These are phyloP conservation scores for Debaryomyces udenii DNA, from an alignment of 1,139 yeast genomes.

Conservation along the genomic window DNA sequence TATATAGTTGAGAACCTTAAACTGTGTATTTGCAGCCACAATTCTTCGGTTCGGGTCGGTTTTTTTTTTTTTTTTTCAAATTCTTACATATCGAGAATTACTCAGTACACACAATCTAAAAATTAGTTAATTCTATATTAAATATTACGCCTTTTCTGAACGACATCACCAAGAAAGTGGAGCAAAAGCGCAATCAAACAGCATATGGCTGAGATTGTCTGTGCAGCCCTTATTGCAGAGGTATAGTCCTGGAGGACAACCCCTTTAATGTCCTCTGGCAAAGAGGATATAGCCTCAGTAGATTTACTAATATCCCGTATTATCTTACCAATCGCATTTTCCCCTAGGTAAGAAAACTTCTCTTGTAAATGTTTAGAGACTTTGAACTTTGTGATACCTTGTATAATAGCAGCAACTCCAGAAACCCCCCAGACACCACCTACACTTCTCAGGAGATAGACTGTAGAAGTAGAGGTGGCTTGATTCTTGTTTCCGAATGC, in stretches of 20 bases:
- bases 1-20: neutral
- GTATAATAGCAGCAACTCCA: slow-evolving; percentile 34
- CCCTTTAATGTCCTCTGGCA: slow-evolving; percentile 17
- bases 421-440: slow-evolving; percentile 49
- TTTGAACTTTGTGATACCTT: slow-evolving; percentile 18
- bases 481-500: slow-evolving; percentile 33
- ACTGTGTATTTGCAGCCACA: neutral
- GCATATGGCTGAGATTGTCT: slow-evolving; percentile 21
- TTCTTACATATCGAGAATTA: too few species aligned
- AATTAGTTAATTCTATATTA: too few species aligned
- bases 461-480: slow-evolving; percentile 41
- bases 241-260: slow-evolving; percentile 24
- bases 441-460: slow-evolving; percentile 39
- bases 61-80: neutral
- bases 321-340: slow-evolving; percentile 18
- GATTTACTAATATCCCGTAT: slow-evolving; percentile 21
- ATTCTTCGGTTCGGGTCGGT: slow-evolving; percentile 3
- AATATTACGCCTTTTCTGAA: too few species aligned
- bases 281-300: slow-evolving; percentile 20
- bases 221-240: slow-evolving; percentile 25
- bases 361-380: slow-evolving; percentile 18
- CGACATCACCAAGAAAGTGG: slow-evolving; percentile 13
- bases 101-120: too few species aligned
- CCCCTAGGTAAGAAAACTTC: slow-evolving; percentile 12
- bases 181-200: slow-evolving; percentile 24